Evolutionary conservation across 768 basidiomycete genomes (phyloP), one percentile per base, ranked within the genome.

Genomic region (Lentinula lateritia): DNA sequence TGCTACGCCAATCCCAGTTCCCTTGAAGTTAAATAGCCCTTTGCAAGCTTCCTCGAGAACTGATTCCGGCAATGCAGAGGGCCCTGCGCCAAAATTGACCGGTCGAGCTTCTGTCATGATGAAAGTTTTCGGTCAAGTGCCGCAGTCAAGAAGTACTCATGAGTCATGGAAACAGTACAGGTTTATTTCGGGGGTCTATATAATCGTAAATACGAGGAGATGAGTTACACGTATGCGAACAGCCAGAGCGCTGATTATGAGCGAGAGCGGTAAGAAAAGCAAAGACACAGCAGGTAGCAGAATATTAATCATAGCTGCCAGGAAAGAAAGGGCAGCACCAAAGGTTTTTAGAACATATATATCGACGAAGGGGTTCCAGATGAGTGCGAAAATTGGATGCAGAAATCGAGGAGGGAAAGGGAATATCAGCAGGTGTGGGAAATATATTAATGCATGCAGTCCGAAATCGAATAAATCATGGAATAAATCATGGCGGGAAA

Each of bases 51-150:
- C 86, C 67, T 87, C 75, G 58, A 99, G 84, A 35, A 98, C 93
- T 3, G 86, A 77, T n/a, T 86, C 81, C 15, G 97, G 97, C 45
- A 99, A 80, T 0, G 92, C 89, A 18, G 95, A 97, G 15, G 97
- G 97, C 1, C 97, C 97, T 56, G 97, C 89, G 55, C 93, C 92
- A 73, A 98, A 93, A 79, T 99, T 98, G 70, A 90, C 83, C 39
- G 86, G 81, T 58, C 93, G 82, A 58, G 69, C 58, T 62, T 78
- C 69, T 16, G 80, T 58, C 78, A 80, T 79, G 64, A 63, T 60
- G 50, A 42, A 52, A 36, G 45, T 50, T 8, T 39, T 18, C 46
- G 23, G 28, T 12, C 10, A 45, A 28, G 56, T 32, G 18, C 23
- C 12, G 56, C n/a, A 35, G 35, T 9, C 20, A 9, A 34, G 10